Base-by-base conservation (phyloP, 345 rosid genomes). In the Aegle marmelos region DNA sequence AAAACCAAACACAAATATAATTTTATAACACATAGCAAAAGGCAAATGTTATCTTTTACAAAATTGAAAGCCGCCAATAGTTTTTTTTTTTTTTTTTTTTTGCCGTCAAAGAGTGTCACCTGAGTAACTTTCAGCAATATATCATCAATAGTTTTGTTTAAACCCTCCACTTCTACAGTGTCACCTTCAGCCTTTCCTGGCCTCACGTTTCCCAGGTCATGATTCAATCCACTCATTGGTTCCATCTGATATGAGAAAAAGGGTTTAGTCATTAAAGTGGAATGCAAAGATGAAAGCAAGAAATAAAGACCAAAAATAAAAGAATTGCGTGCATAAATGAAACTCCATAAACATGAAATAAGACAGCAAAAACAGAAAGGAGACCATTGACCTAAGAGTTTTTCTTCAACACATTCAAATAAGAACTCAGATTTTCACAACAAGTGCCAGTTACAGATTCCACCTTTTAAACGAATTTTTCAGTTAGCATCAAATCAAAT, bases 111-210 rank as follows among this genome's bases (percentile, higher is more conserved):
- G 68, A 65, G 6, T 9, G 59, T 78, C 53, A 87, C 93, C 89
- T 75, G 80, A 81, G 61, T 83, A 53, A 90, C 91, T 78, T 80
- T 86, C n/a, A 80, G 78, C 62, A 76, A 87, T 33, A 90, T 86
- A 10, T 78, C 83, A 76, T 90, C 88, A 21, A 87, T 62, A 36
- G 79, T 81, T 53, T 62, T 37, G 37, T 82, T 75, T 63, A 83
- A 86, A 66, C 70, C 83, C 68, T 85, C 87, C 75, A 85, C 70
- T 77, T 85, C 80, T 16, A 69, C 64, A 25, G 34, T 85, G 72
- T 81, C 76, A 27, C 74, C 79, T 71, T 75, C 81, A 56, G 28
- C 34, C 54, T 76, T 57, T 48, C 64, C 62, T 2, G 45, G 81
- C 56, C 36, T 81, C 33, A 65, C 17, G 53, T 78, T 70, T 48